phyloP scores from a whole-genome alignment of 495 filamentous ascomycete species.

The Talaromyces thailandensis region DNA sequence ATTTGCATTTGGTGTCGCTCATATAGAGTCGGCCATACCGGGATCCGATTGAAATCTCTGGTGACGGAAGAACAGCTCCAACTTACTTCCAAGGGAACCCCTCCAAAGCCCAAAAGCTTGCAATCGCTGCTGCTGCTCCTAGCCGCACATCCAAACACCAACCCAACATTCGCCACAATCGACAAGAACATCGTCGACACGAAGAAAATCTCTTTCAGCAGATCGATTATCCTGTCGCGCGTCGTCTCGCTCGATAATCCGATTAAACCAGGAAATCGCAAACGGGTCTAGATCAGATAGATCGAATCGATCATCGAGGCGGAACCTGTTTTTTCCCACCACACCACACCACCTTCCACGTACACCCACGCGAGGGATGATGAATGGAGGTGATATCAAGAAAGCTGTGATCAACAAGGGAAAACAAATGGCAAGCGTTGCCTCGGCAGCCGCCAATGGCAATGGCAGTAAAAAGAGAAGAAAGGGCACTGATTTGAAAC shows the following conservation, averaged over 20 bases:
- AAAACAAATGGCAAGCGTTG: constrained; percentile 59
- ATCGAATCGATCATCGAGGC: not conserved
- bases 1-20: not conserved
- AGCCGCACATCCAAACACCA: not conserved
- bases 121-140: not conserved
- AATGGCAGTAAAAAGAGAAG: constrained; percentile 72
- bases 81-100: not conserved
- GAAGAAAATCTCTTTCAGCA: not conserved
- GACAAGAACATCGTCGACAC: not conserved
- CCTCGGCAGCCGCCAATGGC: constrained; percentile 53
- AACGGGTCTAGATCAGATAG: constrained; percentile 3
- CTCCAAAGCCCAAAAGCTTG: constrained; percentile 2
- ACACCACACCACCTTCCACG: constrained; percentile 10
- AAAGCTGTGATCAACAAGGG: constrained; percentile 71
- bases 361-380: constrained; percentile 26
- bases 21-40: not conserved
- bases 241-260: not conserved
- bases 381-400: constrained; percentile 70
- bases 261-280: constrained; percentile 2
- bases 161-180: not conserved
- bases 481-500: constrained; percentile 77
- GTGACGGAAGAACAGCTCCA: not conserved
- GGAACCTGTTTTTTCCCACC: constrained; percentile 14
- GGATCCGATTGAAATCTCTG: not conserved
- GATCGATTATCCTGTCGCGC: not conserved